Percentiles rank a stretch among this genome's conserved stretches.
Evolutionary conservation across 2,329 filamentous ascomycete genomes (phyloP).

Genomic region (Penicillium freii): DNA sequence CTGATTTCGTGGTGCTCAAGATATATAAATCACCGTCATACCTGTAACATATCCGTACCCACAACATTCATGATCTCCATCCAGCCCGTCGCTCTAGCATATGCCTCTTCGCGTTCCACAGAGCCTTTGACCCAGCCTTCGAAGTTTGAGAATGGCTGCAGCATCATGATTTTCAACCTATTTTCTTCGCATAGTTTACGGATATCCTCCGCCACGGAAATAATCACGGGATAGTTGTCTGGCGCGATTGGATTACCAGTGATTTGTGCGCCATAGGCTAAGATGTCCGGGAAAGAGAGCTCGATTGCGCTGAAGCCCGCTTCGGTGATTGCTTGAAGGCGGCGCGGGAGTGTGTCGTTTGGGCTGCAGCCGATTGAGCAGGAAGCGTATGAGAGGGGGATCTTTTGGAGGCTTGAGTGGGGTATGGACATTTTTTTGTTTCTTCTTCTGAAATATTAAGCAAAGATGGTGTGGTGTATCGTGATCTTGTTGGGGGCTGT

Average conservation of each 20-base stretch:
- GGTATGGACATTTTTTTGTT: constrained; percentile 13
- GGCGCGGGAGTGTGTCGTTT: constrained; percentile 37
- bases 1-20: accelerated
- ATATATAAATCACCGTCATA: constrained; percentile 32
- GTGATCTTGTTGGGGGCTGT: neutral
- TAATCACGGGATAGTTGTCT: constrained; percentile 60
- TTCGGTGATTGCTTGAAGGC: constrained; percentile 40
- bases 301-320: constrained; percentile 63
- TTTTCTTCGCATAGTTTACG: constrained; percentile 55
- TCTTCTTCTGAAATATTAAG: neutral
- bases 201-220: constrained; percentile 55
- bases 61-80: constrained; percentile 67
- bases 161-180: constrained; percentile 62
- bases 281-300: constrained; percentile 70
- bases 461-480: neutral
- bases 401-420: constrained; percentile 21
- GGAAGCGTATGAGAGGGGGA: constrained; percentile 43
- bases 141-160: constrained; percentile 75
- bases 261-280: constrained; percentile 58
- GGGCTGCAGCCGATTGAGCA: constrained; percentile 43
- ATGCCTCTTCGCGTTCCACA: constrained; percentile 60
- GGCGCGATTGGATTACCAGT: constrained; percentile 52
- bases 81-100: constrained; percentile 64
- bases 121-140: constrained; percentile 67
- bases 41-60: constrained; percentile 69